Evolutionary conservation across 768 basidiomycete genomes (phyloP).

Genomic region (Rickenella mellea): DNA sequence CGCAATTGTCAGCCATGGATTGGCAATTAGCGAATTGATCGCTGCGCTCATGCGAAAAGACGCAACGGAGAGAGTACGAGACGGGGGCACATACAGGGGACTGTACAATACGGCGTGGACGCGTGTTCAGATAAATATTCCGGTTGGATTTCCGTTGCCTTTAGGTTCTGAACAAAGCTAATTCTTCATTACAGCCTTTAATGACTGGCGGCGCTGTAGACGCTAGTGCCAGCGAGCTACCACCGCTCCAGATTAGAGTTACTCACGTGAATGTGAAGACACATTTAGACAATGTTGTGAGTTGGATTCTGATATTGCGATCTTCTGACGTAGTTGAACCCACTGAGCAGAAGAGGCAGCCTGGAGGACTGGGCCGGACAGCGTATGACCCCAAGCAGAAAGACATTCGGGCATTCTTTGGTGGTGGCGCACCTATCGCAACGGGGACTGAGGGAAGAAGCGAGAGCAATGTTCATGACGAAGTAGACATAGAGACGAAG

Average conservation of each 20-base stretch:
- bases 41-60: slow-evolving; percentile 38
- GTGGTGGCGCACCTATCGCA: slow-evolving; percentile 18
- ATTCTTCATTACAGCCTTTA: slow-evolving; percentile 17
- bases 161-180: neutral
- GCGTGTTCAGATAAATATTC: slow-evolving; percentile 37
- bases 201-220: slow-evolving; percentile 14
- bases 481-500: no score
- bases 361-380: slow-evolving; percentile 63
- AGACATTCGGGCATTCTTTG: slow-evolving; percentile 69
- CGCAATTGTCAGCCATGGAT: slow-evolving; percentile 67
- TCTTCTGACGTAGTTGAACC: neutral
- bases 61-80: slow-evolving; percentile 18
- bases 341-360: slow-evolving; percentile 46
- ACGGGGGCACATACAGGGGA: slow-evolving; percentile 33
- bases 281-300: slow-evolving; percentile 49
- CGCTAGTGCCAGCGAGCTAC: slow-evolving; percentile 16
- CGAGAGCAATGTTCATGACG: neutral
- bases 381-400: slow-evolving; percentile 68
- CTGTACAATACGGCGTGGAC: slow-evolving; percentile 68
- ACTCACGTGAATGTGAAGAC: slow-evolving; percentile 45
- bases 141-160: slow-evolving; percentile 14
- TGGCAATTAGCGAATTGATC: slow-evolving; percentile 50
- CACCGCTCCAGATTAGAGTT: slow-evolving; percentile 33
- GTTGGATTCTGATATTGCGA: slow-evolving; percentile 15
- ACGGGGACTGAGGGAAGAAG: neutral